Percentiles rank a stretch among this genome's conserved stretches.
Conservation (phyloP, 306 rosid genomes). For the Begonia peltatifolia region DNA sequence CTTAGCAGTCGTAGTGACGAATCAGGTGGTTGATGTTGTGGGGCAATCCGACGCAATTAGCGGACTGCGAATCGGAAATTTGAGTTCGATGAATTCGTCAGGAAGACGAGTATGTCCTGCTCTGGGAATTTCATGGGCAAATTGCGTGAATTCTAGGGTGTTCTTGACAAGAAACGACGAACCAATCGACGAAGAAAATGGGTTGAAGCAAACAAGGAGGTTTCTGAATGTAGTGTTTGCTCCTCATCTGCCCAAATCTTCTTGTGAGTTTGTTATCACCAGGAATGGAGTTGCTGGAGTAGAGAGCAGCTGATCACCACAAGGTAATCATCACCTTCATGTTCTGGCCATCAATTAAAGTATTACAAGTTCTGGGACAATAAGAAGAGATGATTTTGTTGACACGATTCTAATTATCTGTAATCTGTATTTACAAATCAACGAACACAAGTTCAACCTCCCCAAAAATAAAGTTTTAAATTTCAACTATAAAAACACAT, state of each 20-base stretch:
- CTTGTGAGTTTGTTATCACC: slow-evolving; percentile 25
- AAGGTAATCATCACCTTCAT: no score
- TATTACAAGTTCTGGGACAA: no score
- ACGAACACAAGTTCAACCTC: no score
- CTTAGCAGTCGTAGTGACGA: slow-evolving; percentile 61
- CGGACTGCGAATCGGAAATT: slow-evolving; percentile 54
- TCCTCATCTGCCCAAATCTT: slow-evolving; percentile 61
- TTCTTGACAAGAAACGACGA: slow-evolving; percentile 46
- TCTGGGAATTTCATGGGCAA: slow-evolving; percentile 71
- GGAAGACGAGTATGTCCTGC: slow-evolving; percentile 73
- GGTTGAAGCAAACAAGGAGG: slow-evolving; percentile 22
- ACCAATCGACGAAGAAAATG: slow-evolving; percentile 12
- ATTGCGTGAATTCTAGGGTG: slow-evolving; percentile 75
- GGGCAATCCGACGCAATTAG: slow-evolving; percentile 21
- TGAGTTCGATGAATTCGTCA: slow-evolving; percentile 31
- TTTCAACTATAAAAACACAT: no score
- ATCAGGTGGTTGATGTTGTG: slow-evolving; percentile 72
- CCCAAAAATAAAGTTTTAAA: no score
- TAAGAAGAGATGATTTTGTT: no score
- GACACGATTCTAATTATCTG: no score
- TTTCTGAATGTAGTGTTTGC: slow-evolving; percentile 55
- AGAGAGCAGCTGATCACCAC: background rate
- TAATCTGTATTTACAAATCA: no score
- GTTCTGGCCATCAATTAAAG: no score
- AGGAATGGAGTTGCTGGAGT: slow-evolving; percentile 32